Percentiles rank a stretch among this genome's conserved stretches.
phyloP scores from a whole-genome alignment of 2,329 filamentous ascomycete species.

The Xylaria sp. region DNA sequence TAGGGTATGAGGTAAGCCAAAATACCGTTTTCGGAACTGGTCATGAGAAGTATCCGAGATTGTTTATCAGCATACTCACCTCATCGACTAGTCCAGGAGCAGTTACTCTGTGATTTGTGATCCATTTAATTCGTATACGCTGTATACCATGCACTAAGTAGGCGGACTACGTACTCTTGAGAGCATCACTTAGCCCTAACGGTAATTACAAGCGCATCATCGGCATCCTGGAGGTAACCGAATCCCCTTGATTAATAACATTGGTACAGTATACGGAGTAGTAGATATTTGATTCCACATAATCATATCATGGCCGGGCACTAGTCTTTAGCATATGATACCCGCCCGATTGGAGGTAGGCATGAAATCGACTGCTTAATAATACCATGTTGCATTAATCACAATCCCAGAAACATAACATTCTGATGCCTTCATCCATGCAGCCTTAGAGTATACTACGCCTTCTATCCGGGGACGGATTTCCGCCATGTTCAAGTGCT shows the following conservation, averaged over 20 bases:
- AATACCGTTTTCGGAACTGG: slow-evolving; percentile 28
- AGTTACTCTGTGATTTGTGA: slow-evolving; percentile 12
- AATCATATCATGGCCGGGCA: not conserved
- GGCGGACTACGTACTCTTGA: not conserved
- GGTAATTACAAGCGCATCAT: not conserved
- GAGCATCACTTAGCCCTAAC: not conserved
- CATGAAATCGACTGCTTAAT: not conserved
- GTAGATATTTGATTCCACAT: not conserved
- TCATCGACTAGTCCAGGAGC: slow-evolving; percentile 10
- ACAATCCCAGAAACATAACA: not conserved
- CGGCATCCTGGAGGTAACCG: slow-evolving; percentile 3
- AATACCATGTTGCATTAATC: slow-evolving; percentile 7
- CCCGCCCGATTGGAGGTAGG: not conserved
- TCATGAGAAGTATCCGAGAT: not conserved
- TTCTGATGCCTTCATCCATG: not conserved
- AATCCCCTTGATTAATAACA: slow-evolving; percentile 5
- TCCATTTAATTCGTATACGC: not conserved
- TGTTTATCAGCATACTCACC: not conserved
- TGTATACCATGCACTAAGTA: not conserved
- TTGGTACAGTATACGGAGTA: too few relatives aligned
- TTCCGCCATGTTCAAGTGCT: not conserved
- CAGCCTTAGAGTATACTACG: slow-evolving; percentile 6
- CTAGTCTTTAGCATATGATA: not conserved
- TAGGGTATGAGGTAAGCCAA: slow-evolving; percentile 10
- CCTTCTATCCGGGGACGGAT: not conserved